These are phyloP conservation scores for Zarea fungicola DNA, from an alignment of 2,329 filamentous ascomycete species.

Conservation along the genomic window DNA sequence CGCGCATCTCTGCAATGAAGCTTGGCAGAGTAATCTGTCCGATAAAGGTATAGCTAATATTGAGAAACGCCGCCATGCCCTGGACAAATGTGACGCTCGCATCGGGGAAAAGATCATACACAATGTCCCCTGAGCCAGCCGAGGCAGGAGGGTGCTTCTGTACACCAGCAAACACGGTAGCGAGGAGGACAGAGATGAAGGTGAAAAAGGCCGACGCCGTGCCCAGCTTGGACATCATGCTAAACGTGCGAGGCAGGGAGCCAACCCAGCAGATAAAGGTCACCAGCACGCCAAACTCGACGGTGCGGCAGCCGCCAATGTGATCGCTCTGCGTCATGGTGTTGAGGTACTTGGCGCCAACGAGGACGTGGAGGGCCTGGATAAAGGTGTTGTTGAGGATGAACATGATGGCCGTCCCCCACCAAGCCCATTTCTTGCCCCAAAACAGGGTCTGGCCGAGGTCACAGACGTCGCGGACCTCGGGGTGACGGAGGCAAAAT, in stretches of 20 bases:
- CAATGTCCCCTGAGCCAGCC: slow-evolving; percentile 51
- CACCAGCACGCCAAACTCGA: slow-evolving; percentile 71
- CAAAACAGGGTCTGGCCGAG: slow-evolving; percentile 95
- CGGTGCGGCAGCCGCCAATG: slow-evolving; percentile 63
- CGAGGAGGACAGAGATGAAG: slow-evolving; percentile 80
- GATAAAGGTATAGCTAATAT: slow-evolving; percentile 95
- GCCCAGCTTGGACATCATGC: slow-evolving; percentile 71
- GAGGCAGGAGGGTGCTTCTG: slow-evolving; percentile 58
- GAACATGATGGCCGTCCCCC: slow-evolving; percentile 75
- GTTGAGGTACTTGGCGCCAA: slow-evolving; percentile 83
- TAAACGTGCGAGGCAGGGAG: slow-evolving; percentile 82
- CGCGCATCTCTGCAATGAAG: slow-evolving; percentile 91
- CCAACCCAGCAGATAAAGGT: slow-evolving; percentile 70
- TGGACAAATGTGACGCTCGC: slow-evolving; percentile 71
- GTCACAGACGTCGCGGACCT: slow-evolving; percentile 89
- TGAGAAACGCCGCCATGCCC: slow-evolving; percentile 84
- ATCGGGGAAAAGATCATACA: slow-evolving; percentile 63
- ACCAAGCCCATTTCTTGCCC: slow-evolving; percentile 61
- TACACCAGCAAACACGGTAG: slow-evolving; percentile 74
- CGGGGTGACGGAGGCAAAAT: slow-evolving; percentile 85
- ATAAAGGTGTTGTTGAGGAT: slow-evolving; percentile 92
- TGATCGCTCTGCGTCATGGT: slow-evolving; percentile 70
- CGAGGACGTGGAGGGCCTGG: slow-evolving; percentile 74
- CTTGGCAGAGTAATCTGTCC: slow-evolving; percentile 90
- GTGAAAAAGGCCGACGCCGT: slow-evolving; percentile 80